phyloP scores from a whole-genome alignment of 2,329 filamentous ascomycete genomes.

The Gremmenia infestans region DNA sequence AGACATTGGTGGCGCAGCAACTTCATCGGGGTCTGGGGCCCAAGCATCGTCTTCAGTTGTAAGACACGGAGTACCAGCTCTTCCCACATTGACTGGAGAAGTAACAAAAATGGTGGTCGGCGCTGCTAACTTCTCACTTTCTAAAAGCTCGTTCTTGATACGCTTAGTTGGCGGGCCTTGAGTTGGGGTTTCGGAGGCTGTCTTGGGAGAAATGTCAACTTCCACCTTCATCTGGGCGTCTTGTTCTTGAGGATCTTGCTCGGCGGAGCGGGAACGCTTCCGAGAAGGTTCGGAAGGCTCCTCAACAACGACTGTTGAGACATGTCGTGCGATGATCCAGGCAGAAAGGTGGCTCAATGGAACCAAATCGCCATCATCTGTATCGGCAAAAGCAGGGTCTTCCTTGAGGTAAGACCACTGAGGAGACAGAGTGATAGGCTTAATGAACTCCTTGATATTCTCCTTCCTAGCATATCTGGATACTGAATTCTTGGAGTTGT shows the following conservation, averaged over 20 bases:
- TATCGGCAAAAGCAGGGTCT: slow-evolving; percentile 41
- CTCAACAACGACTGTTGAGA: background rate
- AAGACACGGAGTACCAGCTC: slow-evolving; percentile 23
- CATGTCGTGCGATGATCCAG: slow-evolving; percentile 23
- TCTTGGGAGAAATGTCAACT: slow-evolving; percentile 10
- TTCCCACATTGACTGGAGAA: slow-evolving; percentile 12
- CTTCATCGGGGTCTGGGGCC: slow-evolving; percentile 30
- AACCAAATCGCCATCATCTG: slow-evolving; percentile 20
- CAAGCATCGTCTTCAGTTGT: slow-evolving; percentile 27
- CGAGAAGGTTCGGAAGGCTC: slow-evolving; percentile 7
- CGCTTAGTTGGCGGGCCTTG: slow-evolving; percentile 21
- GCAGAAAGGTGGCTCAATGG: slow-evolving; percentile 21
- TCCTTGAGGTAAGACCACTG: slow-evolving; percentile 38
- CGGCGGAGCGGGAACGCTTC: slow-evolving; percentile 23
- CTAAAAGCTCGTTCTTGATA: slow-evolving; percentile 17
- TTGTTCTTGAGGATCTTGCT: slow-evolving; percentile 6
- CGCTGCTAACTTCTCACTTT: background rate
- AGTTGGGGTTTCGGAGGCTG: slow-evolving; percentile 2
- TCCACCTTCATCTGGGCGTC: slow-evolving; percentile 15
- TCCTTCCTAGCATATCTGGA: slow-evolving; percentile 42
- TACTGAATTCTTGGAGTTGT: slow-evolving; percentile 39
- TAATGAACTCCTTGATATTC: slow-evolving; percentile 39
- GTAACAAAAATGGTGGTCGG: slow-evolving; percentile 5
- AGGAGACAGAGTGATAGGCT: slow-evolving; percentile 37
- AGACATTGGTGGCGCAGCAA: slow-evolving; percentile 11